Evolutionary conservation across 2,329 filamentous ascomycete species (phyloP).

Genomic region (Pestalotiopsis sp.): DNA sequence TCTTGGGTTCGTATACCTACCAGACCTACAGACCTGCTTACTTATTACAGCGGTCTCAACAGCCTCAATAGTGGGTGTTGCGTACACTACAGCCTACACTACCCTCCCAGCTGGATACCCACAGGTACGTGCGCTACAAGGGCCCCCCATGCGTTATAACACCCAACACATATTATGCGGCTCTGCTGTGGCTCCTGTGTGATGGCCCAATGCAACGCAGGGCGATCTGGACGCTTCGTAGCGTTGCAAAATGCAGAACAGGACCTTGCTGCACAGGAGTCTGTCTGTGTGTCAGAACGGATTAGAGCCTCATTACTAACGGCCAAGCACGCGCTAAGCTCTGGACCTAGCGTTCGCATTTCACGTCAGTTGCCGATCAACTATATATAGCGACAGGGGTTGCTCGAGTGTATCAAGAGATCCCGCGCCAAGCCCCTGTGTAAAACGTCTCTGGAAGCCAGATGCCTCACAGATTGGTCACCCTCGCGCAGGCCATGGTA

Average conservation of each 20-base stretch:
- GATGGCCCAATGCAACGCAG: not conserved
- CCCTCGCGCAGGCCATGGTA: not conserved
- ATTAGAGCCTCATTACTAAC: slow-evolving; percentile 6
- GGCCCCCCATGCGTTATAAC: not conserved
- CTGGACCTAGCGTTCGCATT: not conserved
- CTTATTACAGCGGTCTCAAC: not conserved
- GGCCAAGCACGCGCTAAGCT: slow-evolving; percentile 4
- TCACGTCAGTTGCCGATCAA: slow-evolving; percentile 1
- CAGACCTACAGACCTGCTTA: not conserved
- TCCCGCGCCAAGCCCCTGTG: not conserved
- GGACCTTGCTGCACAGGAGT: not conserved
- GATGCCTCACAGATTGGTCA: not conserved
- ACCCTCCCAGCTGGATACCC: not conserved
- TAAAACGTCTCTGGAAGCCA: not conserved
- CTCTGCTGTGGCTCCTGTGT: not conserved
- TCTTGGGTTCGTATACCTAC: not conserved
- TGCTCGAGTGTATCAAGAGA: not conserved
- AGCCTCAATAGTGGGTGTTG: not conserved
- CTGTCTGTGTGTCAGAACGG: not conserved
- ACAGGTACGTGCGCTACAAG: not conserved
- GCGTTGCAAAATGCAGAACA: not conserved
- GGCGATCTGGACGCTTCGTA: not conserved
- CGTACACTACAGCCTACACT: not conserved
- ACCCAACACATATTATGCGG: not conserved
- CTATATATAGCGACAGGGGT: slow-evolving; percentile 8